Base-by-base conservation (phyloP, 768 basidiomycete species). In the Tylopilus felleus region DNA sequence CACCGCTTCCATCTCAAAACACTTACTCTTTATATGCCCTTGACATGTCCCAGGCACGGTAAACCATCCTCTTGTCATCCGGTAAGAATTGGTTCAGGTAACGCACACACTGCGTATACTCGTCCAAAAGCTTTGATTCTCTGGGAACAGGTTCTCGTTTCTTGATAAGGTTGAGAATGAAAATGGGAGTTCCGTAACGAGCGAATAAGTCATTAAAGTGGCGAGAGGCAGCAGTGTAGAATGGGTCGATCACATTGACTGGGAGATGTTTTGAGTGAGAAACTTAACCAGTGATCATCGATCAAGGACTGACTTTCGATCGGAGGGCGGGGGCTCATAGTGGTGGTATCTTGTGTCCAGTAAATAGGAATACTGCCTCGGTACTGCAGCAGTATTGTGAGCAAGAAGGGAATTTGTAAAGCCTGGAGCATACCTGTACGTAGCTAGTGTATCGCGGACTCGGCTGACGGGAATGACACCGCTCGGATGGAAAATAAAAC, bases 81-180 rank as follows among this genome's bases (percentile, higher is more conserved):
- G 97, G 96, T 13, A 99, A 72, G 71, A 97, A 98, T 67, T 99
- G 96, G 58, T 98, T 98, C 28, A 99, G 78, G 66, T 97, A 99
- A 46, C 80, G 70, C 17, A 98, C 86, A 65, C 97, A 99, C 66
- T 94, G 84, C 0, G 87, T 90, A 63, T 95, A 98, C 66, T 97
- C 94, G 16, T 86, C 85, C 16, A 96, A 72, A 8, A 99, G 75
- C 66, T 96, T 96, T 9, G 86, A 88, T 69, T 99, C 97, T 41
- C 97, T 80, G 2, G 89, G 87, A 9, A 84, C 79, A 3, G 85
- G 82, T 54, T 88, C 83, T 45, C 87, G 76, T 56, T 85, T 82
- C 75, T 98, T 98, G 74, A 99, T 95, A 17, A 99, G 78, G 66
- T 99, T 99, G 14, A 98, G 78, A 23, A 96, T 88, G 56, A 88